Evolutionary conservation across 2,329 filamentous ascomycete genomes (phyloP).

Genomic region (Gyromitra esculenta): DNA sequence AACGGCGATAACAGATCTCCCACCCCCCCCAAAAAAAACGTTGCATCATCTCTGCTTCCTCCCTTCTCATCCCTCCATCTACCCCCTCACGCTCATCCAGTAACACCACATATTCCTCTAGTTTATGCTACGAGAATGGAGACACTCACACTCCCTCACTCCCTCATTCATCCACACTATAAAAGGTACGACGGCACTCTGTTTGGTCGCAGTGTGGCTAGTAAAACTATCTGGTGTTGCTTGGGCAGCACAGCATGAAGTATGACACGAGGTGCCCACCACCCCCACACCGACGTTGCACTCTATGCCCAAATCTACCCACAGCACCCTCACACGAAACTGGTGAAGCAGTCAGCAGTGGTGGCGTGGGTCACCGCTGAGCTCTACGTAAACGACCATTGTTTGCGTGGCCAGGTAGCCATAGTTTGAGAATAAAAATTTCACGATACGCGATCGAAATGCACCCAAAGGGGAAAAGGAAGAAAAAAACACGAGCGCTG

Average conservation of each 20-base stretch:
- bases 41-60: conserved; percentile 54
- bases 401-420: conserved; percentile 45
- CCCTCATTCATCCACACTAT: not conserved
- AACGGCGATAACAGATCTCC: conserved; percentile 33
- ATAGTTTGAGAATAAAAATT: conserved; percentile 36
- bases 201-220: conserved; percentile 42
- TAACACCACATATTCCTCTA: conserved; percentile 22
- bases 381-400: conserved; percentile 39
- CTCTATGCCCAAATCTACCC: conserved; percentile 32
- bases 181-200: conserved; percentile 40
- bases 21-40: not conserved
- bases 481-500: conserved; percentile 18
- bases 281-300: conserved; percentile 1
- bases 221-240: conserved; percentile 27
- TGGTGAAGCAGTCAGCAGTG: conserved; percentile 15
- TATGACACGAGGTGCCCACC: conserved; percentile 47
- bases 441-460: conserved; percentile 42
- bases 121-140: conserved; percentile 34
- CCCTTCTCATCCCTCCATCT: conserved; percentile 43
- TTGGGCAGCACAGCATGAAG: conserved; percentile 42
- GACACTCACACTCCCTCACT: not conserved
- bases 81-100: conserved; percentile 21
- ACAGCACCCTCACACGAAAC: conserved; percentile 37
- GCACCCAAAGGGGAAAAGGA: conserved; percentile 12
- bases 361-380: conserved; percentile 26